Evolutionary conservation across 345 rosid genomes (phyloP), one percentile per base, ranked within the genome.

Genomic region (Laguncularia racemosa): DNA sequence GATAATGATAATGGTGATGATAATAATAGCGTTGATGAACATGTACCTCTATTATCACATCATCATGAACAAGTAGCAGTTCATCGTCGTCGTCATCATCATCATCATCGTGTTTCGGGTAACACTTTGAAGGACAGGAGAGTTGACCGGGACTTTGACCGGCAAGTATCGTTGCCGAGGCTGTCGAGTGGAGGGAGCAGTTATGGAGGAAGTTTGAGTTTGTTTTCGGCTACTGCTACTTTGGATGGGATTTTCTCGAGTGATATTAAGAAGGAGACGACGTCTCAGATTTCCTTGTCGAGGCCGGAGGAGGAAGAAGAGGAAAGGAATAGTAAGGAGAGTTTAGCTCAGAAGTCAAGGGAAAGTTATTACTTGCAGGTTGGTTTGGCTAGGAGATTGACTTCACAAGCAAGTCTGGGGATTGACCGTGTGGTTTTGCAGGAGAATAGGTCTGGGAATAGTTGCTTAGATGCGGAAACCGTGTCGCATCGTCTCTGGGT

Each of bases 401-500:
- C 76, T 50, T 72, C 63, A 12, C 93, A 89, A 52, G 88, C 89
- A 53, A 79, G 69, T 59, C 81, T 92, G 14, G 72, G 59, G 26
- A 23, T 60, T 61, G 87, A 76, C 71, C 77, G 76, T 15, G 55
- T 66, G 60, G 61, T 63, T 60, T 59, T 68, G 55, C 80, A 63
- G 60, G 77, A 62, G 52, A 69, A 54, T 26, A 65, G n/a, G 6
- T 64, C 62, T 52, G 69, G 60, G 57, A 61, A 62, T 56, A 49
- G 44, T 14, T 46, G 62, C 43, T 67, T 60, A 2, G 79, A 84
- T 59, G 80, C 74, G 12, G 84, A 83, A 55, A 70, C 84, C 16
- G 81, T 86, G 56, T 89, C 98, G 18, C 80, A 89, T 67, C 93
- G 95, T 56, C 81, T 92, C 51, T 92, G 98, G 96, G 96, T 91